phyloP scores from a whole-genome alignment of 1,284 basidiomycete species.

The Sporisorium exsertum region DNA sequence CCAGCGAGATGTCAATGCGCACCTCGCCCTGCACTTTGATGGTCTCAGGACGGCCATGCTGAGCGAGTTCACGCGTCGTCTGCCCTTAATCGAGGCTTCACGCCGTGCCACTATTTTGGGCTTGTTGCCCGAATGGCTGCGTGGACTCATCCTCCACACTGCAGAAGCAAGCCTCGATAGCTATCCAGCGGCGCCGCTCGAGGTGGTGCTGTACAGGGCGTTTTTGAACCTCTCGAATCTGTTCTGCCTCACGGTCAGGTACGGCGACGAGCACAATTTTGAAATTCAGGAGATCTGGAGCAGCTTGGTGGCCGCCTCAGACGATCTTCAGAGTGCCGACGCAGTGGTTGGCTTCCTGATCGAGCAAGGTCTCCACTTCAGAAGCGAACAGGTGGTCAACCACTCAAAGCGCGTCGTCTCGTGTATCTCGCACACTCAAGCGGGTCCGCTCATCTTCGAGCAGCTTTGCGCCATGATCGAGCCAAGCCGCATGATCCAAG shows the following conservation, averaged over 20 bases:
- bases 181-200: slow-evolving; percentile 33
- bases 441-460: slow-evolving; percentile 81
- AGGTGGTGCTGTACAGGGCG: slow-evolving; percentile 52
- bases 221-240: slow-evolving; percentile 79
- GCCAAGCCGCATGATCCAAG: slow-evolving; percentile 80
- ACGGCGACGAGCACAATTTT: slow-evolving; percentile 81
- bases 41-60: slow-evolving; percentile 78
- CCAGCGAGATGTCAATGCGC: slow-evolving; percentile 81
- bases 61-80: slow-evolving; percentile 79
- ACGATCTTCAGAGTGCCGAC: slow-evolving; percentile 76
- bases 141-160: slow-evolving; percentile 49
- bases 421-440: slow-evolving; percentile 82
- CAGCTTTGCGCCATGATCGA: slow-evolving; percentile 87
- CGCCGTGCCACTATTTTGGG: slow-evolving; percentile 55
- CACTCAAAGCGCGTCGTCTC: slow-evolving; percentile 86
- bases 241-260: slow-evolving; percentile 84
- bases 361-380: slow-evolving; percentile 86
- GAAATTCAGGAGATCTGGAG: slow-evolving; percentile 86
- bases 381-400: slow-evolving; percentile 80
- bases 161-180: slow-evolving; percentile 21
- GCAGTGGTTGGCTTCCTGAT: slow-evolving; percentile 85
- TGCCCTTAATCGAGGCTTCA: slow-evolving; percentile 74
- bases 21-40: slow-evolving; percentile 84
- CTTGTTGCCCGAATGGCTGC: slow-evolving; percentile 60
- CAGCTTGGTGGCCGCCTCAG: slow-evolving; percentile 75